A percentile compares a stretch with the other conserved stretches of the same genome.
Evolutionary conservation across 2,329 filamentous ascomycete genomes (phyloP).

Genomic region (Amphichorda felina): DNA sequence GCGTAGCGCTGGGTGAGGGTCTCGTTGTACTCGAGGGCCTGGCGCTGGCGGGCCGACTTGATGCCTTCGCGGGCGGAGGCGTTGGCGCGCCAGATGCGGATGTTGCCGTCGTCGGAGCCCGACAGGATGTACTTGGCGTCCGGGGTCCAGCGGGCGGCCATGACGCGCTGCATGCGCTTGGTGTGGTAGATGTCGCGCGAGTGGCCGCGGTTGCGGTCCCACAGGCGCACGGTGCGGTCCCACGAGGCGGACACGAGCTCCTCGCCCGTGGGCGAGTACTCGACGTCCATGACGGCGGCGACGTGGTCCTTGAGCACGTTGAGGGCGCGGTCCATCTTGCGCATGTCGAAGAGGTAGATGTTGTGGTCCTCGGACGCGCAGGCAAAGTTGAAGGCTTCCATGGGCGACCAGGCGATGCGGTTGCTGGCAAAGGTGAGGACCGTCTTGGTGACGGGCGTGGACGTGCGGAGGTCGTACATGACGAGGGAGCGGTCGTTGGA

Average conservation of each 20-base stretch:
- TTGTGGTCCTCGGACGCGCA: slow-evolving; percentile 93
- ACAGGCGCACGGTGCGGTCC: slow-evolving; percentile 74
- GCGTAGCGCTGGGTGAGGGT: slow-evolving; percentile 72
- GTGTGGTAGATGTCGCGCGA: slow-evolving; percentile 94
- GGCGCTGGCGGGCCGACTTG: slow-evolving; percentile 73
- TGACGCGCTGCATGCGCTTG: slow-evolving; percentile 93
- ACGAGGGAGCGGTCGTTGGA: slow-evolving; percentile 79
- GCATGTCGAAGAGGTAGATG: slow-evolving; percentile 79
- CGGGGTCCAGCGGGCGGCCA: slow-evolving; percentile 72
- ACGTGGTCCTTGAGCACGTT: slow-evolving; percentile 90
- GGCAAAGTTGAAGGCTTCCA: slow-evolving; percentile 93
- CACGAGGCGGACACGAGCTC: slow-evolving; percentile 86
- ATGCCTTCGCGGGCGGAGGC: slow-evolving; percentile 75
- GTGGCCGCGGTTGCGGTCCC: slow-evolving; percentile 69
- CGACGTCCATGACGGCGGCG: slow-evolving; percentile 86
- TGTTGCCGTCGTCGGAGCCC: slow-evolving; percentile 88
- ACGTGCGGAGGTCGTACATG: slow-evolving; percentile 84
- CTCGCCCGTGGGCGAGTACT: slow-evolving; percentile 89
- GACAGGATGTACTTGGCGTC: slow-evolving; percentile 84
- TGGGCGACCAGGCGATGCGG: slow-evolving; percentile 83
- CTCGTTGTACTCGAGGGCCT: slow-evolving; percentile 85
- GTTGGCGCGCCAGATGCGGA: slow-evolving; percentile 75
- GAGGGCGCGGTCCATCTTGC: slow-evolving; percentile 74
- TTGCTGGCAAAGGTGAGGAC: slow-evolving; percentile 76
- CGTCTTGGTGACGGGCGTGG: slow-evolving; percentile 69